A percentile compares a stretch with the other conserved stretches of the same genome.
phyloP scores from a whole-genome alignment of 805 yeast genomes.

The Brettanomyces bruxellensis region DNA sequence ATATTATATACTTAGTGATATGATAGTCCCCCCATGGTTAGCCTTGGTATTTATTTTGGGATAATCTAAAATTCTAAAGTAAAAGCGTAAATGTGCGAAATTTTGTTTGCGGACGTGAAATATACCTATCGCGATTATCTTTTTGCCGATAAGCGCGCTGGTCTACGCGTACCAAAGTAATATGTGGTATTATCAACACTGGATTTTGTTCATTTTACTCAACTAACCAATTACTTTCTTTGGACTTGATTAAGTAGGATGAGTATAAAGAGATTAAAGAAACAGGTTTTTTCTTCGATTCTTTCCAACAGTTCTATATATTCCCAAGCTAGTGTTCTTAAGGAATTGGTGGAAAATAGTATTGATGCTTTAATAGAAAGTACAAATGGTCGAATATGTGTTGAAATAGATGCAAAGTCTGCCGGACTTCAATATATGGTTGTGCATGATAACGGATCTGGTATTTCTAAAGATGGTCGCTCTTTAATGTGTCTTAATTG shows the following conservation, averaged over 20 bases:
- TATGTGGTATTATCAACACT: too few species aligned
- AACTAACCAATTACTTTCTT: neutral
- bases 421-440: slow-evolving; percentile 24
- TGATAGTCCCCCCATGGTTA: too few species aligned
- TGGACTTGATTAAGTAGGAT: slow-evolving; percentile 1
- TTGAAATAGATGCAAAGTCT: slow-evolving; percentile 30
- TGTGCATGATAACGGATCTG: slow-evolving; percentile 34
- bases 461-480: slow-evolving; percentile 25
- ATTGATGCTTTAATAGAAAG: slow-evolving; percentile 24
- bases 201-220: too few species aligned
- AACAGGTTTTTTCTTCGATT: slow-evolving; percentile 13
- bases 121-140: too few species aligned
- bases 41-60: too few species aligned
- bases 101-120: too few species aligned
- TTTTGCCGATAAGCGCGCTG: too few species aligned
- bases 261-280: slow-evolving; percentile 17
- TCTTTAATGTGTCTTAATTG: slow-evolving; percentile 27
- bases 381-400: slow-evolving; percentile 17
- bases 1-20: too few species aligned
- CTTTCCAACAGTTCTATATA: slow-evolving; percentile 24
- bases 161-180: too few species aligned
- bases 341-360: slow-evolving; percentile 33
- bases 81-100: too few species aligned
- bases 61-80: too few species aligned
- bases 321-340: slow-evolving; percentile 28